These are phyloP conservation scores for Colletotrichum liriopes DNA, from an alignment of 2,329 filamentous ascomycete genomes.

Conservation along the genomic window DNA sequence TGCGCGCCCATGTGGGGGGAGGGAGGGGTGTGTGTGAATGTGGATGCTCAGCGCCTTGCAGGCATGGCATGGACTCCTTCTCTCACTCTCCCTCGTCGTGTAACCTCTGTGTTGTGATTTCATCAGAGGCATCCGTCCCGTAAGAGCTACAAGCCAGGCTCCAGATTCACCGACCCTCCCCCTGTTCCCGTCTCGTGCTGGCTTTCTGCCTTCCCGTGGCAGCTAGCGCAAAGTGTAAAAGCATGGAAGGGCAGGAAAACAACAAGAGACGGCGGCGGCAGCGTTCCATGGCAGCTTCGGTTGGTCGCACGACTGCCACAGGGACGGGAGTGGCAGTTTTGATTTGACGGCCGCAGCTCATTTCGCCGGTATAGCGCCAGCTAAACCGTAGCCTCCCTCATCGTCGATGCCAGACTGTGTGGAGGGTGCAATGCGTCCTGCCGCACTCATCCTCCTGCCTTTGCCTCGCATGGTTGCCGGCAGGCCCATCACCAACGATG, in stretches of 20 bases:
- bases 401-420: slow-evolving; percentile 28
- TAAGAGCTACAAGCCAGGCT: background rate
- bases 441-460: background rate
- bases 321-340: slow-evolving; percentile 2
- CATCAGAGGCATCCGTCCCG: background rate
- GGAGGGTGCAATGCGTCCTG: slow-evolving; percentile 17
- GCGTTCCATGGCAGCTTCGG: background rate
- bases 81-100: slow-evolving; percentile 5
- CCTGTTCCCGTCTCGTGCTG: background rate
- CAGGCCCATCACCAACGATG: slow-evolving; percentile 2
- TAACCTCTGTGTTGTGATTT: slow-evolving; percentile 14
- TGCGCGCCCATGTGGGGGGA: slow-evolving; percentile 4
- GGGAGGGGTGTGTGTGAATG: slow-evolving; percentile 1
- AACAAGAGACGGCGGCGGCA: slow-evolving; percentile 4
- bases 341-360: background rate
- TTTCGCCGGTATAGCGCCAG: slow-evolving; percentile 1
- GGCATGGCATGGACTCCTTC: background rate
- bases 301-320: background rate
- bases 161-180: background rate
- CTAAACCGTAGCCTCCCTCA: background rate
- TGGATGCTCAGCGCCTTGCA: background rate
- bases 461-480: slow-evolving; percentile 10
- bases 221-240: slow-evolving; percentile 5
- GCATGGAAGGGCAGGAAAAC: slow-evolving; percentile 7
- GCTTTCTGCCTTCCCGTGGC: background rate